Evolutionary conservation across 225 moss, liverwort and hornwort species (phyloP), one percentile per base, ranked within the genome.

Genomic region (Anthoceros angustus): DNA sequence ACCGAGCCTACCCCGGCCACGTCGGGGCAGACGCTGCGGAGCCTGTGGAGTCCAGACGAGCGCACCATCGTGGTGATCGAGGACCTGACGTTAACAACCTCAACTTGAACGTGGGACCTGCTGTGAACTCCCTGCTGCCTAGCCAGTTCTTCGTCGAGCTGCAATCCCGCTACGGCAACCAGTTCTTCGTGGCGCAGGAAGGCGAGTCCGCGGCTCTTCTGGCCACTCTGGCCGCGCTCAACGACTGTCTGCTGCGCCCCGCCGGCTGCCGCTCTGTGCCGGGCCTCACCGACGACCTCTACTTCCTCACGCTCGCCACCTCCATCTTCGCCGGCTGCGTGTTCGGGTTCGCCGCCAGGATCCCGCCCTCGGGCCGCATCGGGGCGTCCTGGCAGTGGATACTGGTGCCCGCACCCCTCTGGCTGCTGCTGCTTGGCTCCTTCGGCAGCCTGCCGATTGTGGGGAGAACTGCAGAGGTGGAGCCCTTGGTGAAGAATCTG

Each of bases 161-260:
- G 8, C 55, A 55, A 23, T 55, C 55, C 55, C 55, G 55, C 16
- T 55, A 18, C 55, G 55, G 55, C 55, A 55, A 55, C 55, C 55
- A 55, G 55, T 55, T 55, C 14, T 55, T 55, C 55, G 55, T 55
- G 55, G 55, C 55, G 18, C 55, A 55, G n/a, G 55, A 55, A 23
- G 55, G 55, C n/a, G 55, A 55, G 10, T 18, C 55, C 4, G n/a
- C n/a, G 7, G 55, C 55, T 20, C 14, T 55, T 4, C 55, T 55
- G 5, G 5, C 18, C 55, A 23, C 55, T 23, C 18, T 23, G 5
- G 55, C 7, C n/a, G 55, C 23, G 8, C n/a, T 55, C n/a, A 15
- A 55, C 10, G 55, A 55, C 55, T 55, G 55, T 12, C 55, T 55
- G n/a, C 18, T 23, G 8, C 55, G 55, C 55, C 55, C 55, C n/a